phyloP scores from a whole-genome alignment of 495 filamentous ascomycete species.

The Penicillium soppii region DNA sequence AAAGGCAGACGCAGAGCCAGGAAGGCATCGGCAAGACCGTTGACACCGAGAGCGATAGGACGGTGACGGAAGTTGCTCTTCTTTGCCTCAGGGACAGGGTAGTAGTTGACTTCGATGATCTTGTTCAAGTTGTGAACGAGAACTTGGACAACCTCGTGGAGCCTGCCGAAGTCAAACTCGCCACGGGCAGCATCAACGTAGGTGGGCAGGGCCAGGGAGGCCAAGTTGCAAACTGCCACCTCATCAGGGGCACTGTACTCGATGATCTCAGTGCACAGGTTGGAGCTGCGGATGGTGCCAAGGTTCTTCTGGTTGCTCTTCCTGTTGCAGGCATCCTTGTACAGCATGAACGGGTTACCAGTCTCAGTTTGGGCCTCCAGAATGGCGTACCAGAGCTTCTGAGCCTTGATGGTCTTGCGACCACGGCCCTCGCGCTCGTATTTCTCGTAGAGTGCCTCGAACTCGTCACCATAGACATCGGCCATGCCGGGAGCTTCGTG shows the following conservation, averaged over 20 bases:
- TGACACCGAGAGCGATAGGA: slow-evolving; percentile 93
- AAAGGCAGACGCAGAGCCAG: slow-evolving; percentile 95
- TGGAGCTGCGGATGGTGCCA: slow-evolving; percentile 95
- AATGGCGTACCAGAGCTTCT: slow-evolving; percentile 99
- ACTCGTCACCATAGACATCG: slow-evolving; percentile 96
- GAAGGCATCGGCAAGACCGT: slow-evolving; percentile 98
- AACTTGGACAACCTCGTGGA: slow-evolving; percentile 89
- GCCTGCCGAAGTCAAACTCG: slow-evolving; percentile 88
- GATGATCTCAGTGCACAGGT: slow-evolving; percentile 97
- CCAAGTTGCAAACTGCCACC: slow-evolving; percentile 97
- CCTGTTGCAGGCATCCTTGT: slow-evolving; percentile 96
- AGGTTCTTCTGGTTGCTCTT: slow-evolving; percentile 99
- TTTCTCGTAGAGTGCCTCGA: slow-evolving; percentile 89
- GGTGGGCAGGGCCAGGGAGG: slow-evolving; percentile 85
- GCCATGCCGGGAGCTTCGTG: slow-evolving; percentile 92
- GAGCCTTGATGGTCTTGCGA: slow-evolving; percentile 87
- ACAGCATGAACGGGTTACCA: slow-evolving; percentile 98
- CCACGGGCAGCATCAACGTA: slow-evolving; percentile 82
- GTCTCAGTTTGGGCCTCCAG: slow-evolving; percentile 98
- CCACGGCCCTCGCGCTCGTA: slow-evolving; percentile 90
- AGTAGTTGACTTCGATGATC: slow-evolving; percentile 97
- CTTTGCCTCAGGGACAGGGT: slow-evolving; percentile 89
- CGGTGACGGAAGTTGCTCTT: slow-evolving; percentile 94
- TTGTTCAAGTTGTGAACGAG: slow-evolving; percentile 93
- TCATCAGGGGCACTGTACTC: slow-evolving; percentile 97